Evolutionary conservation across 75 land plant species (phyloP), one percentile per base, ranked within the genome.

Genomic region (Picea sitchensis): DNA sequence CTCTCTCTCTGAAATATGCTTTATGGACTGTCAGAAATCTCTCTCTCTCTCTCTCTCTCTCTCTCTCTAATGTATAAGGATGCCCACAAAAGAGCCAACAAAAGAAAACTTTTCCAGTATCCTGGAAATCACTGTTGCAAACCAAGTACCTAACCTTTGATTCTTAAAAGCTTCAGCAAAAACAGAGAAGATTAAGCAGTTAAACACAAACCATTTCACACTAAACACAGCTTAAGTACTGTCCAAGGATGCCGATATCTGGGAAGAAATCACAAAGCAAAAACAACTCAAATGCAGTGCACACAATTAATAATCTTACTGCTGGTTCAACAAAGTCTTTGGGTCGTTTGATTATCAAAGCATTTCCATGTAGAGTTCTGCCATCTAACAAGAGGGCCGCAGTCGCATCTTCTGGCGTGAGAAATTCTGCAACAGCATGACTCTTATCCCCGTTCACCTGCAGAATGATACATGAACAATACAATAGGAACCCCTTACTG

Each of bases 361-460:
- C 72, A 36, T 90, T 88, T 38, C 95, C 95, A 81, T 84, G 86
- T 62, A 96, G 80, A 23, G 85, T 84, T 65, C 78, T 84, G 21
- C 98, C 98, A 83, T 94, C 94, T 87, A 92, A 94, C 47, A 91
- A 88, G 76, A 96, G 90, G 65, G 96, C 98, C 54, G 92, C 84
- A 58, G 92, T 88, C 34, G 99, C 98, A 94, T 92, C 93, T 65
- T 94, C 99, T 76, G 98, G 94, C n/a, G 98, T 96, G 26, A 96
- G 87, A 86, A 96, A 96, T 80, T 96, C 98, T 65, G 92, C 91
- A 86, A 94, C 77, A 73, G 99, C 98, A 79, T 94, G 96, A 71
- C 78, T 81, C 61, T 94, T 96, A 57, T 94, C 99, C 79, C 85
- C 91, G 81, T 91, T 87, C 54, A 96, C 90, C 99, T 96, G 90